Evolutionary conservation across 1,284 basidiomycete species (phyloP), one percentile per base, ranked within the genome.

Genomic region (Microbotryum intermedium): DNA sequence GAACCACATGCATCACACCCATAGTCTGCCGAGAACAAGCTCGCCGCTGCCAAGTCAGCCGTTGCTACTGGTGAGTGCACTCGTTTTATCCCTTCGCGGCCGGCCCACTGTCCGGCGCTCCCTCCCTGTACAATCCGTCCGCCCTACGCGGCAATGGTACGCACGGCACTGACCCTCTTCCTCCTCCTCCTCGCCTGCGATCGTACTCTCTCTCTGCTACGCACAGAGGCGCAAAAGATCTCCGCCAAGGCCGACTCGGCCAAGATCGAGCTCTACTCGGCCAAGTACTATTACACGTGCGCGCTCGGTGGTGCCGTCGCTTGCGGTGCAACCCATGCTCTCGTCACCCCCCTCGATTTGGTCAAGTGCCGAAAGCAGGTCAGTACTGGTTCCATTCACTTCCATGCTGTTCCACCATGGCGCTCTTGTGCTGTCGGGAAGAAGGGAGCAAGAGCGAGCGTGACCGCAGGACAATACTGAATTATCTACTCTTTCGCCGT

Each of bases 351-450:
- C 30, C 71, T 73, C 57, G 72, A 73, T 61, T 63, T 72, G 48
- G 72, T 73, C 65, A 73, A 73, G 69, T 72, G 71, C 67, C 68
- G 72, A 61, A 64, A 72, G 66, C 71, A 72, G 64, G 67, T 69
- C 26, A 20, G 60, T 49, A 18, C n/a, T 53, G 20, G 20, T 23
- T 21, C 3, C 29, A 20, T 34, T n/a, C 23, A 21, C 25, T 43
- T 39, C 26, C 29, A 20, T 46, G 25, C 10, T 26, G 6, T 6
- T 23, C 18, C 43, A 18, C 13, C 13, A 11, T 21, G 39, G 11
- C 18, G 10, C n/a, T 55, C 42, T 30, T 29, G 4, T 25, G 11
- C 16, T 61, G n/a, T n/a, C n/a, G n/a, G n/a, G n/a, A n/a, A 18
- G 52, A 34, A 29, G 55, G 29, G 9, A 30, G 23, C 25, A 48